Conservation (phyloP, 257 asterid species). For the Ophiorrhiza pumila region DNA sequence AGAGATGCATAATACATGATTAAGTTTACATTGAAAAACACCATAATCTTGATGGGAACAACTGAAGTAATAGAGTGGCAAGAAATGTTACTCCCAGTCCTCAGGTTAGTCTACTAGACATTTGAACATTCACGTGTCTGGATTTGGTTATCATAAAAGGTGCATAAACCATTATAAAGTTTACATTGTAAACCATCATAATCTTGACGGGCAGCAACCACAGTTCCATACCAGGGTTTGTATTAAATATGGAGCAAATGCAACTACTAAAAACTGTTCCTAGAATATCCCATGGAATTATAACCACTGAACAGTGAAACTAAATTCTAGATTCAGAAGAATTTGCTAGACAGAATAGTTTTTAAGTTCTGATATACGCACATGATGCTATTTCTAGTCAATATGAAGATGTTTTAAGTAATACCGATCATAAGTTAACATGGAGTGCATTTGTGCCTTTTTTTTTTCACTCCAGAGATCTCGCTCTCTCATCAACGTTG, state of each 20-base stretch:
- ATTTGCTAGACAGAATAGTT: background rate
- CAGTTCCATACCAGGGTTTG: background rate
- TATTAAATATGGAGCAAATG: background rate
- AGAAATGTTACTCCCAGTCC: constrained; percentile 74
- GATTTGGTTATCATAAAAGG: background rate
- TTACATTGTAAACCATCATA: background rate
- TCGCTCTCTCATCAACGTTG: constrained; percentile 47
- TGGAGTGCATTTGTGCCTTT: background rate
- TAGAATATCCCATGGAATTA: background rate
- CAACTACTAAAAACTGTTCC: background rate
- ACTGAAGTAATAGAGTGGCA: too few species aligned
- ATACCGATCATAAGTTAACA: background rate
- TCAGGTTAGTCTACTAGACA: constrained; percentile 38
- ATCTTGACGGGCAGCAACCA: background rate
- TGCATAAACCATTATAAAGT: background rate
- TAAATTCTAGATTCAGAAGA: background rate
- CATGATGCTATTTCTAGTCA: background rate
- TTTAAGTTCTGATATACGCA: background rate
- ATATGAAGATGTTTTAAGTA: background rate
- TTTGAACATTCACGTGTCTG: background rate
- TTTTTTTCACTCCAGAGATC: constrained; percentile 50
- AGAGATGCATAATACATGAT: background rate
- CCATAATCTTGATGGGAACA: background rate
- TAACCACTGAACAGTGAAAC: background rate
- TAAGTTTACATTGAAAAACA: background rate